These are phyloP conservation scores for Prunus mume DNA, from an alignment of 306 rosid species.

Conservation along the genomic window DNA sequence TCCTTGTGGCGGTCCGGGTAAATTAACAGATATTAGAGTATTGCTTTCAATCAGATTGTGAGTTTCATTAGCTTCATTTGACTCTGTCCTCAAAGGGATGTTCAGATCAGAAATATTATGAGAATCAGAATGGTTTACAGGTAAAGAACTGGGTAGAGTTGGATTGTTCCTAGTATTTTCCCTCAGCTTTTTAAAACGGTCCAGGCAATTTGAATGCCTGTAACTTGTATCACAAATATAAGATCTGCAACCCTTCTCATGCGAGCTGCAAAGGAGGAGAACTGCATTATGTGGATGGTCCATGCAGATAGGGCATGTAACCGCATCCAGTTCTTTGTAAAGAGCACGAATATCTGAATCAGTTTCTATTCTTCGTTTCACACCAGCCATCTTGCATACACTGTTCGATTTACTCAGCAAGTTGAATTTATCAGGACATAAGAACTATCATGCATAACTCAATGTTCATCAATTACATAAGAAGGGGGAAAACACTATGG, in stretches of 20 bases:
- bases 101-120: slow-evolving; percentile 57
- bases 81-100: slow-evolving; percentile 49
- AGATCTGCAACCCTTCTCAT: slow-evolving; percentile 96
- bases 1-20: slow-evolving; percentile 58
- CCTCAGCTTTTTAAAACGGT: slow-evolving; percentile 82
- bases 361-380: slow-evolving; percentile 88
- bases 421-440: slow-evolving; percentile 64
- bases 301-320: slow-evolving; percentile 98
- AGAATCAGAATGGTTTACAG: slow-evolving; percentile 55
- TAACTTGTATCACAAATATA: slow-evolving; percentile 94
- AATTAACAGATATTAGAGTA: slow-evolving; percentile 58
- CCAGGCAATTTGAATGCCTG: slow-evolving; percentile 97
- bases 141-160: slow-evolving; percentile 62
- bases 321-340: slow-evolving; percentile 97
- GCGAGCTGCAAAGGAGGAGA: slow-evolving; percentile 94
- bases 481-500: neutral
- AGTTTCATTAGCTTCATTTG: slow-evolving; percentile 62
- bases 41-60: slow-evolving; percentile 63
- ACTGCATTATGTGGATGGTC: slow-evolving; percentile 99
- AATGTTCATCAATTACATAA: neutral
- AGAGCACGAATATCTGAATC: slow-evolving; percentile 87
- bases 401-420: slow-evolving; percentile 80
- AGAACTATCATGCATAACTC: slow-evolving; percentile 25
- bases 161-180: slow-evolving; percentile 56
- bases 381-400: slow-evolving; percentile 97